Evolutionary conservation across 495 filamentous ascomycete species (phyloP), one percentile per base, ranked within the genome.

Genomic region (Hyaloscypha finlandica): DNA sequence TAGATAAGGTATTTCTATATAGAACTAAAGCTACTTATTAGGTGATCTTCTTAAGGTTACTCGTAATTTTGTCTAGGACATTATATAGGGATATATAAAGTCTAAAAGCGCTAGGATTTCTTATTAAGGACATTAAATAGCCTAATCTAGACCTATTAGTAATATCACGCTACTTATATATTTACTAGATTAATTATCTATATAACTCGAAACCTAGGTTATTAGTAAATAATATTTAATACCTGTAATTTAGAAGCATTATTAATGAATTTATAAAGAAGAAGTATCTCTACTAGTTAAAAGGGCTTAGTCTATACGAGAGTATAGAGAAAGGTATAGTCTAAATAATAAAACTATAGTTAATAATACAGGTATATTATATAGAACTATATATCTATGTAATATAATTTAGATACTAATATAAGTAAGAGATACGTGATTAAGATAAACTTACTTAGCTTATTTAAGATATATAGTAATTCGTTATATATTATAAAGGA

Each of bases 321-420:
- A 39, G 53, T 22, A 33, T 25, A 3, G 31, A 32, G 37, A 29
- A 63, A 6, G 48, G 60, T 48, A 35, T 68, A 29, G 16, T 68
- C 6, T 33, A 33, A 25, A 42, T 68, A 8, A 58, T 4, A 56
- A 67, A 67, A 42, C 65, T 67, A 11, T 57, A 67, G 48, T 8
- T 48, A 8, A 8, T 31, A 8, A 11, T 67, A 14, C 56, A 67
- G 29, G 64, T 67, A 61, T 11, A 12, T 61, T 5, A 30, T 33
- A 20, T 19, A n/a, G n/a, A n/a, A n/a, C n/a, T n/a, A n/a, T n/a
- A n/a, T n/a, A n/a, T n/a, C n/a, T n/a, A n/a, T n/a, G n/a, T n/a
- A n/a, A n/a, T n/a, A n/a, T n/a, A n/a, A n/a, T n/a, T n/a, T n/a
- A n/a, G n/a, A n/a, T n/a, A n/a, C n/a, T n/a, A n/a, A n/a, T n/a